phyloP scores from a whole-genome alignment of 2,329 filamentous ascomycete species.

The Calonectria ilicicola region DNA sequence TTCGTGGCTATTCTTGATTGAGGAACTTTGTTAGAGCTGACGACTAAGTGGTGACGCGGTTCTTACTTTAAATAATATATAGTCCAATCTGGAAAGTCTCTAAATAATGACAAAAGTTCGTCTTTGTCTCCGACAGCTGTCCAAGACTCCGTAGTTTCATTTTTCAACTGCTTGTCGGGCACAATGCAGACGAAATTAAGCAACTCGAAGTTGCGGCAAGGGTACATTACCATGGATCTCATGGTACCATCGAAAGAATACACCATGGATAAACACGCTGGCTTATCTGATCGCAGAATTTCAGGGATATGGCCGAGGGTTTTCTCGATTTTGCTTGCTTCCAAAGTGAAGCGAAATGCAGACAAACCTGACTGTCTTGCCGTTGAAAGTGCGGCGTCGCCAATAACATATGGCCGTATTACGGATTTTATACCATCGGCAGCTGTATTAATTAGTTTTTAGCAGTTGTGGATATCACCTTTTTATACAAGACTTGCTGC shows the following conservation, averaged over 20 bases:
- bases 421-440: neutral
- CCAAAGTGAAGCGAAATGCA: neutral
- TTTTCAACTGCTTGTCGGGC: neutral
- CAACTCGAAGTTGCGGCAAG: neutral
- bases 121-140: neutral
- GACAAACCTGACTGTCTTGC: neutral
- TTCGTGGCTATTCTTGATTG: neutral
- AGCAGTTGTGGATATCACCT: neutral
- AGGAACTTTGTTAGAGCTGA: neutral
- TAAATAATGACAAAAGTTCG: neutral
- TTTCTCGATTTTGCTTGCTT: neutral
- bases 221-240: neutral
- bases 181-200: neutral
- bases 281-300: neutral
- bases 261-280: neutral
- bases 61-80: neutral
- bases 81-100: neutral
- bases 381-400: neutral
- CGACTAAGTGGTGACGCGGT: no score
- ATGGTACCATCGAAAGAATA: neutral
- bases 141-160: neutral
- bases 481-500: no score
- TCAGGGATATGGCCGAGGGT: neutral
- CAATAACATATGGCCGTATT: neutral
- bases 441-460: neutral